Conservation (phyloP, 176 grass and related monocot genomes). For the Oryza glaberrima region DNA sequence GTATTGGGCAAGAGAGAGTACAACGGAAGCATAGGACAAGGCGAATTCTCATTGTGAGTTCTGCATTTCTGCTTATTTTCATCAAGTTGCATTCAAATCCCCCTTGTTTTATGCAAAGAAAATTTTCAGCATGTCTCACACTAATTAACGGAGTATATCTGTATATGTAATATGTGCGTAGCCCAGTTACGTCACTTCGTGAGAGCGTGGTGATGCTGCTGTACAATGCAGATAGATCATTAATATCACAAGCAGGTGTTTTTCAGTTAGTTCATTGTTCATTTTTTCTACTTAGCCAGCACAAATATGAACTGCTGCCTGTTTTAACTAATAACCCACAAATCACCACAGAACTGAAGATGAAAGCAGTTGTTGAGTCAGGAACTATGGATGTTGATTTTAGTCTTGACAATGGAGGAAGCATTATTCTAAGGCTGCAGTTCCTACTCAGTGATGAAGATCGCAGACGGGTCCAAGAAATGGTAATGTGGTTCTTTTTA, state of each 20-base stretch:
- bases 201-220: constrained; percentile 49
- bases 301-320: background rate
- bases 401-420: constrained; percentile 36
- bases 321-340: background rate
- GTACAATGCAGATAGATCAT: constrained; percentile 34
- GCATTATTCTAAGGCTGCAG: constrained; percentile 39
- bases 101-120: background rate
- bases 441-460: constrained; percentile 58
- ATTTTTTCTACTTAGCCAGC: background rate
- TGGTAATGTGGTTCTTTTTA: constrained; percentile 32
- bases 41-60: constrained; percentile 49
- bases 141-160: background rate
- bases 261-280: background rate
- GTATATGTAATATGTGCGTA: constrained; percentile 1
- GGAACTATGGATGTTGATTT: constrained; percentile 44
- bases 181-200: constrained; percentile 53
- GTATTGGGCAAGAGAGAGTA: constrained; percentile 42
- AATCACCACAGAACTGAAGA: constrained; percentile 44
- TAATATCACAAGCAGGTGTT: constrained; percentile 54
- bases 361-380: constrained; percentile 44
- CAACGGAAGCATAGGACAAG: constrained; percentile 38
- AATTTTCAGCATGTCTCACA: constrained; percentile 15
- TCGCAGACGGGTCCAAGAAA: constrained; percentile 50
- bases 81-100: background rate
- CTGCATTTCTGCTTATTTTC: background rate